These are phyloP conservation scores for Lophiostoma macrostomum DNA, from an alignment of 495 filamentous ascomycete species.

Conservation along the genomic window DNA sequence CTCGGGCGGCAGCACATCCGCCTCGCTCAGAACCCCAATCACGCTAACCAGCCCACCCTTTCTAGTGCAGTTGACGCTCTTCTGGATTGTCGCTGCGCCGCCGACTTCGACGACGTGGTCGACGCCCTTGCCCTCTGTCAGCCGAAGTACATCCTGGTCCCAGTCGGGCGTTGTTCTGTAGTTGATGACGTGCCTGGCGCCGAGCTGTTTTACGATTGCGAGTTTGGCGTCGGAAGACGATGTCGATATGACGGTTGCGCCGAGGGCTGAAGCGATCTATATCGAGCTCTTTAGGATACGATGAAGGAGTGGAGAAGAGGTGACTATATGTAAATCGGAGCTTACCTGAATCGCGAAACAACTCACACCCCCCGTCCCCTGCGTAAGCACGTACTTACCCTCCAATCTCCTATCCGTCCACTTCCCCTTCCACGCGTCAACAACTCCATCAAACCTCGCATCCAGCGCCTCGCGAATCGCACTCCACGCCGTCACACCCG, in stretches of 20 bases:
- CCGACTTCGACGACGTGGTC: constrained; percentile 20
- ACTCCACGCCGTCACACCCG: constrained; percentile 39
- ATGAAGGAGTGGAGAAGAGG: not conserved
- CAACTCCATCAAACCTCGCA: constrained; percentile 1
- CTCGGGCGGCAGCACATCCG: constrained; percentile 7
- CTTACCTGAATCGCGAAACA: constrained; percentile 31
- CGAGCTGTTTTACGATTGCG: constrained; percentile 43
- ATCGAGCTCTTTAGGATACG: not conserved
- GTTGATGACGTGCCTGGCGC: constrained; percentile 46
- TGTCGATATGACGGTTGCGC: constrained; percentile 46
- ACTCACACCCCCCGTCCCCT: constrained; percentile 39
- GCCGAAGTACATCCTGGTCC: constrained; percentile 9
- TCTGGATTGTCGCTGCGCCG: constrained; percentile 17
- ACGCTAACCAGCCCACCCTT: constrained; percentile 8
- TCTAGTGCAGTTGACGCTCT: constrained; percentile 1
- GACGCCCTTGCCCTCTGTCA: constrained; percentile 19
- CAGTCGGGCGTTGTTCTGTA: constrained; percentile 18
- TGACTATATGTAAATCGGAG: not conserved
- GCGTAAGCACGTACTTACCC: constrained; percentile 36
- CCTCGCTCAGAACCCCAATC: constrained; percentile 15
- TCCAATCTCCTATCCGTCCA: not conserved
- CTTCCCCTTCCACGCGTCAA: not conserved
- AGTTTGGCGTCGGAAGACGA: constrained; percentile 40
- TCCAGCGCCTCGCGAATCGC: constrained; percentile 3
- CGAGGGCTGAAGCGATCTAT: constrained; percentile 18